Evolutionary conservation across 78 protist genomes (phyloP), one percentile per base, ranked within the genome.

Genomic region (Bodo saltans): DNA sequence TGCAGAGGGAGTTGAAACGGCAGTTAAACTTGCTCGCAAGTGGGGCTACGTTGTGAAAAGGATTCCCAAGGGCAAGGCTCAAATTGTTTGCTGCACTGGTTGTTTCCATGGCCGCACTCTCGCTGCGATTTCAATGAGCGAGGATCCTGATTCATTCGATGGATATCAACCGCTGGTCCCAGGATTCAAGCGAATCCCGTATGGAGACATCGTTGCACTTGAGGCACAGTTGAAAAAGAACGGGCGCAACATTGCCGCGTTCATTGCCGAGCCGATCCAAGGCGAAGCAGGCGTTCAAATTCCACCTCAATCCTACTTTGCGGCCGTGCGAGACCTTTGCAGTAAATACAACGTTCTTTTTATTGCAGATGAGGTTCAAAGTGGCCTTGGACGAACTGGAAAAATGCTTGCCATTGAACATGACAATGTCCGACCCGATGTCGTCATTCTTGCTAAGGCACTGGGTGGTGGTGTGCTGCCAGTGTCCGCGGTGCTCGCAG

Each of bases 31-130:
- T 11, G 95, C 97, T 21, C 94, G 99, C 53, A 80, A 87, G 74
- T 97, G 99, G 99, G 98, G 92, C 42, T 91, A 94, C 67, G 3
- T 1, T 17, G 75, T 71, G 42, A 96, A 96, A 84, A 85, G 88
- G 4, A 86, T 97, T 32, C 91, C 95, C 23, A 75, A 78, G 32
- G 76, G 91, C 86, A 73, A 93, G 76, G 98, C 98, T 30, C 42
- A 93, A 39, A 80, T 95, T 53, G 72, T 96, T 35, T 83, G 88
- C 39, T 70, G 87, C 72, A 25, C 25, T 8, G 88, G 86, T 69
- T 88, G 90, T 91, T 98, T 98, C 93, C 95, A 94, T 82, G 99
- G 99, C 67, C 93, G 99, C 70, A 90, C 99, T 70, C 42, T 94
- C 60, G 83, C 94, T 27, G 95, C 92, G 26, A 75, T 94, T 70